Evolutionary conservation across 192 early-diverging fungal genomes (phyloP), one percentile per base, ranked within the genome.

Genomic region (Linnemannia hyalina): DNA sequence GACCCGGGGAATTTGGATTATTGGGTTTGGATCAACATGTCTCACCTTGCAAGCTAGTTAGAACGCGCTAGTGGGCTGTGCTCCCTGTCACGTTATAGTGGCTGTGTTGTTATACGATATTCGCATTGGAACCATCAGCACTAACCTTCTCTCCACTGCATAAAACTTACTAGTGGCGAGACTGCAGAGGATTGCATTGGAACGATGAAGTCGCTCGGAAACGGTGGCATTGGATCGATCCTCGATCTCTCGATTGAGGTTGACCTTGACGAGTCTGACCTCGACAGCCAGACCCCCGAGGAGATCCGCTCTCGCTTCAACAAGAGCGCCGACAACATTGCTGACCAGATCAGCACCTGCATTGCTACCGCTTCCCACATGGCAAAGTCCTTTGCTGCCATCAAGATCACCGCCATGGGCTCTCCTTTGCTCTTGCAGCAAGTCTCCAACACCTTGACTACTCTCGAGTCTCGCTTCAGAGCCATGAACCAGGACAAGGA

Each of bases 231-330:
- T 79, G 94, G 95, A 26, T 93, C 93, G 52, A 97, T 98, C 77
- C 92, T 99, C 16, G 96, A 97, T 89, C 88, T 96, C 8, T 95
- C 96, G 7, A 92, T 96, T n/a, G 97, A 99, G 88, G 94, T 96
- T 10, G 98, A 99, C 74, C 79, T 96, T 65, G 93, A 75, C 68
- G 80, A 90, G 68, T 52, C 55, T 35, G 79, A 81, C 52, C 91
- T 89, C 55, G 89, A 89, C 35, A 75, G 78, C 77, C 90, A 91
- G 40, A 89, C 88, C 26, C 90, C 75, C 42, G 82, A 74, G 23
- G 82, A 80, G n/a, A 83, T 89, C 29, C 88, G 92, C n/a, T 80
- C 84, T 2, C 84, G 87, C 32, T 91, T 89, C 41, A 94, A 96
- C 84, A 88, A 90, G 72, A 90, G 89, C 74, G 94, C 96, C 40